These are phyloP conservation scores for Emergomyces orientalis DNA, from an alignment of 2,329 filamentous ascomycete species.

Conservation along the genomic window DNA sequence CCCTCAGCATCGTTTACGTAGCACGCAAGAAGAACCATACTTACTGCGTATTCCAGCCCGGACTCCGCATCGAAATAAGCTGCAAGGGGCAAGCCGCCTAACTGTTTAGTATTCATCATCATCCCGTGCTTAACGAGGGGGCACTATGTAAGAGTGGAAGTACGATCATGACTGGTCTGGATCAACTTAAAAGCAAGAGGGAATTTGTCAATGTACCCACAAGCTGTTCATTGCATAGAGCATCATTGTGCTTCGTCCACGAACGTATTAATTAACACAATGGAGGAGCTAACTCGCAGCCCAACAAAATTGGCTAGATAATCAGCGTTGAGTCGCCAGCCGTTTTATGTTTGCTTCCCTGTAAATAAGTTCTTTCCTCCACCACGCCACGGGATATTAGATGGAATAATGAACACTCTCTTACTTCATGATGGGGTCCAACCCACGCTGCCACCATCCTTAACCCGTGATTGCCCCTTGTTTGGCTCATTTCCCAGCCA, in stretches of 20 bases:
- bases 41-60: not conserved
- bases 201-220: not conserved
- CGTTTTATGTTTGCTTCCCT: not conserved
- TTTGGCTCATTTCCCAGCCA: not conserved
- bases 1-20: not conserved
- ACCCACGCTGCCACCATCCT: not conserved
- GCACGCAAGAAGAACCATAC: not conserved
- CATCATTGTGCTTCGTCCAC: not conserved
- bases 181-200: not conserved
- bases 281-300: not conserved
- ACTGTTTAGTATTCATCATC: not conserved
- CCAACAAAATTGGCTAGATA: not conserved
- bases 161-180: not conserved
- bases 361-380: not conserved
- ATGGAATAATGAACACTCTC: not conserved
- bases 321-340: not conserved
- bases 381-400: not conserved
- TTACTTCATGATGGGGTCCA: not conserved
- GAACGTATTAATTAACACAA: not conserved
- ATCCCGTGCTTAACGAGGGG: not conserved
- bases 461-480: not conserved
- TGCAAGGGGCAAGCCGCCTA: not conserved
- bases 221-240: not conserved
- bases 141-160: not conserved
- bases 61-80: not conserved